Percentiles rank a stretch among this genome's conserved stretches.
Conservation (phyloP, 768 basidiomycete genomes). For the Omphalotus guepiniiformis region DNA sequence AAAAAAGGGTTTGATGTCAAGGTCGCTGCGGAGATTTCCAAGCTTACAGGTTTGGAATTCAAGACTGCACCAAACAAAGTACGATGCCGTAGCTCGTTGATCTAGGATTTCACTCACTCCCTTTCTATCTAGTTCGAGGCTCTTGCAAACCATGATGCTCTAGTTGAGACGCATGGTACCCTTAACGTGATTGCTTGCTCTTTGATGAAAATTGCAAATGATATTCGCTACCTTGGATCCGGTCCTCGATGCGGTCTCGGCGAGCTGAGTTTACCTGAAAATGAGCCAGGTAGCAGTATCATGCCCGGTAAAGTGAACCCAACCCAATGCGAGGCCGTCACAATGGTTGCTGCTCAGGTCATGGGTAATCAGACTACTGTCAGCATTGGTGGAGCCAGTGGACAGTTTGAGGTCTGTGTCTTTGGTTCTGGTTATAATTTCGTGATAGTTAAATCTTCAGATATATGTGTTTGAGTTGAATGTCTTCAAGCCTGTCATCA, state of each 20-base stretch:
- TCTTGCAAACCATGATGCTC: constrained; percentile 94
- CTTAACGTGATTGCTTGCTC: constrained; percentile 94
- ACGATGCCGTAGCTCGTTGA: not conserved
- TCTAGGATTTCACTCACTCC: not conserved
- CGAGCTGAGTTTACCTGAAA: constrained; percentile 91
- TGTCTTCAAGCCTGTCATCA: constrained; percentile 98
- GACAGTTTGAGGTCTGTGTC: constrained; percentile 88
- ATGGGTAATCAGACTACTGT: constrained; percentile 97
- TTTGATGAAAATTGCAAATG: constrained; percentile 99
- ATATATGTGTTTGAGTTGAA: constrained; percentile 77
- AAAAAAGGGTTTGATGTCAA: constrained; percentile 95
- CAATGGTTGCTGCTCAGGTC: constrained; percentile 98
- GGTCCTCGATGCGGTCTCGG: constrained; percentile 97
- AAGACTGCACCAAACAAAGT: constrained; percentile 98
- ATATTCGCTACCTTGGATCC: constrained; percentile 95
- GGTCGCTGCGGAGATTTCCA: constrained; percentile 87
- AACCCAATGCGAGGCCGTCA: constrained; percentile 97
- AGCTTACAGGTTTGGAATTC: constrained; percentile 87
- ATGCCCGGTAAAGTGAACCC: constrained; percentile 99
- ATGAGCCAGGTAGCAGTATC: constrained; percentile 98
- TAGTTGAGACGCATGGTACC: constrained; percentile 97
- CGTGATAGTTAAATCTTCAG: constrained; percentile 4
- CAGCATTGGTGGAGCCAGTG: constrained; percentile 88
- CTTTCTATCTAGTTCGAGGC: constrained; percentile 77
- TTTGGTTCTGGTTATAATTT: not conserved